Conservation (phyloP, 331 rosid species). For the Pyrus hybrid region DNA sequence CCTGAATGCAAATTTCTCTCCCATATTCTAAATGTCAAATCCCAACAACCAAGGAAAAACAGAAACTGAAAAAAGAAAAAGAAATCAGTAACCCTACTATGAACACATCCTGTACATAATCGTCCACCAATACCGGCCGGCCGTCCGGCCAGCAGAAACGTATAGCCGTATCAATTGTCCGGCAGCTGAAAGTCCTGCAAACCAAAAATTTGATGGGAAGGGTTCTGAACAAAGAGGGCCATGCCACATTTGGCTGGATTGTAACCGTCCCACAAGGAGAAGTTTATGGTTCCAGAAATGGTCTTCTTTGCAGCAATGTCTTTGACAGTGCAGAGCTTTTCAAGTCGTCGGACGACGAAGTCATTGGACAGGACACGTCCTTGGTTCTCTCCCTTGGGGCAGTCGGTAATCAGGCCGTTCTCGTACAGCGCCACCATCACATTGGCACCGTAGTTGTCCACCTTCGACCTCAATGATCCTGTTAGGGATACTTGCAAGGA, state of each 20-base stretch:
- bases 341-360: conserved; percentile 62
- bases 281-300: conserved; percentile 48
- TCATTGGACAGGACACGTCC: conserved; percentile 81
- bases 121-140: conserved; percentile 23
- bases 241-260: conserved; percentile 64
- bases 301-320: conserved; percentile 61
- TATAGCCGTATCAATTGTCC: conserved; percentile 25
- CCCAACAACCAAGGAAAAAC: conserved; percentile 7
- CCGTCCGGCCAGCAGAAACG: background rate
- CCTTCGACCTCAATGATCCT: conserved; percentile 64
- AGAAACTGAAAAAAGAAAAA: background rate
- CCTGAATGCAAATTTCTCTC: conserved; percentile 10
- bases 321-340: conserved; percentile 68
- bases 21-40: conserved; percentile 9
- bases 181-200: conserved; percentile 68
- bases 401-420: conserved; percentile 63
- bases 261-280: conserved; percentile 68
- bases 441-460: conserved; percentile 52
- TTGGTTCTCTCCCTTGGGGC: conserved; percentile 79
- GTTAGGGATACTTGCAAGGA: conserved; percentile 64
- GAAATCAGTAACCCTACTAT: conserved; percentile 13
- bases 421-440: conserved; percentile 84
- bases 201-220: conserved; percentile 56
- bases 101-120: conserved; percentile 30
- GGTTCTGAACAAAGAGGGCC: conserved; percentile 52